Percentiles rank a stretch among this genome's conserved stretches.
phyloP scores from a whole-genome alignment of 2,329 filamentous ascomycete genomes.

The Emydomyces testavorans region DNA sequence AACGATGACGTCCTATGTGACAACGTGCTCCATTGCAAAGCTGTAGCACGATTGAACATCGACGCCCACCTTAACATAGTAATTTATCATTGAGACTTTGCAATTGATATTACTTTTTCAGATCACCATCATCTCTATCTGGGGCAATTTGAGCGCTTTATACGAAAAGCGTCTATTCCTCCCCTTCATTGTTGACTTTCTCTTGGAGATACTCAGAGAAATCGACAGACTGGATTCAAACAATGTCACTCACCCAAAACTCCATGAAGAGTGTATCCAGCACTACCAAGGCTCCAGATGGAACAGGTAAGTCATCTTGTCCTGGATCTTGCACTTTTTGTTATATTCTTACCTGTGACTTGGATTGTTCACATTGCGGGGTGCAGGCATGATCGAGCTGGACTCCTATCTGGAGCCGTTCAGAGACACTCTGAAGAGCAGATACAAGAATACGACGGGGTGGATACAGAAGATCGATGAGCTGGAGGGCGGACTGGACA shows the following conservation, averaged over 20 bases:
- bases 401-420: constrained; percentile 88
- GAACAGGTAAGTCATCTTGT: constrained; percentile 22
- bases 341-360: neutral
- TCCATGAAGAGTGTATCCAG: neutral
- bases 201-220: neutral
- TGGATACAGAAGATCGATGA: constrained; percentile 80
- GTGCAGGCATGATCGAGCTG: constrained; percentile 61
- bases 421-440: constrained; percentile 59
- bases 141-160: neutral
- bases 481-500: constrained; percentile 76
- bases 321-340: neutral
- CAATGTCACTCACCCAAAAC: neutral
- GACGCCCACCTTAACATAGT: neutral
- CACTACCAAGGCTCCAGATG: constrained; percentile 20
- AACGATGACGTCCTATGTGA: constrained; percentile 2
- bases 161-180: neutral
- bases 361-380: neutral
- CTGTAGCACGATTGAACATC: neutral
- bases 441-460: constrained; percentile 66
- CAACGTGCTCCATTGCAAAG: too few relatives aligned
- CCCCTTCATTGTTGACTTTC: neutral
- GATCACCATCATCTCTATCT: neutral
- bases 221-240: neutral
- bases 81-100: neutral
- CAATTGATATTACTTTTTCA: too few relatives aligned